These are phyloP conservation scores for Diaporthe sp. DNA, from an alignment of 2,329 filamentous ascomycete species.

Conservation along the genomic window DNA sequence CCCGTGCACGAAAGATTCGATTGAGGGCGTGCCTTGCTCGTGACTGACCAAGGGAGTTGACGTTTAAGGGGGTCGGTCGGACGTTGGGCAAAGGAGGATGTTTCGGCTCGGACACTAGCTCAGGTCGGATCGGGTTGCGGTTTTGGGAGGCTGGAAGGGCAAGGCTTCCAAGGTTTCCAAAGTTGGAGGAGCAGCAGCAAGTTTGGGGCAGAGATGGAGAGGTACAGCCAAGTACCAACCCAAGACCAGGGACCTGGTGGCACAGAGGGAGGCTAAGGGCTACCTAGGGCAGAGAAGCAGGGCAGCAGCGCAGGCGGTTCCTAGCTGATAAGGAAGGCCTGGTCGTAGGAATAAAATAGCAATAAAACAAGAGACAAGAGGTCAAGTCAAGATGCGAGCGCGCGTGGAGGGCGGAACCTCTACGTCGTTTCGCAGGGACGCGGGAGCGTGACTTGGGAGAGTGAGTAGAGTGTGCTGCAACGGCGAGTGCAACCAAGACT, in stretches of 20 bases:
- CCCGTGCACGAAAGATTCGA: slow-evolving; percentile 18
- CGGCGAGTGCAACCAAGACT: slow-evolving; percentile 6
- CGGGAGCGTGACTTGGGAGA: slow-evolving; percentile 3
- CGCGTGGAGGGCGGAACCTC: slow-evolving; percentile 15
- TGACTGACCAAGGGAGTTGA: slow-evolving; percentile 20
- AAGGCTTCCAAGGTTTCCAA: slow-evolving; percentile 21
- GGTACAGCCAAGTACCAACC: slow-evolving; percentile 8
- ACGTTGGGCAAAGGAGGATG: slow-evolving; percentile 27
- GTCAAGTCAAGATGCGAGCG: slow-evolving; percentile 16
- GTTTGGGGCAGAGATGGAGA: slow-evolving; percentile 9
- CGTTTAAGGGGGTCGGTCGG: slow-evolving; percentile 27
- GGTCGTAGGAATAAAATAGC: slow-evolving; percentile 11
- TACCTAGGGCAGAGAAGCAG: slow-evolving; percentile 1
- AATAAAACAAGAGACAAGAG: slow-evolving; percentile 17
- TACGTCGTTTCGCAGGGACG: background rate
- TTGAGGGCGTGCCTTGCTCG: slow-evolving; percentile 21
- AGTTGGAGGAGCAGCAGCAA: slow-evolving; percentile 13
- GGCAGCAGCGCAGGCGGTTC: slow-evolving; percentile 8
- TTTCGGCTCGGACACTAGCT: slow-evolving; percentile 29
- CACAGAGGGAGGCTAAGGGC: background rate
- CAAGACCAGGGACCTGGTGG: background rate
- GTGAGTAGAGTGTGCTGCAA: background rate
- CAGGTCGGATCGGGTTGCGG: slow-evolving; percentile 28
- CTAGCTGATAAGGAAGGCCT: background rate
- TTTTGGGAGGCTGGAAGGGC: slow-evolving; percentile 24